phyloP scores from a whole-genome alignment of 2,329 filamentous ascomycete species.

The Aspergillus melleus region DNA sequence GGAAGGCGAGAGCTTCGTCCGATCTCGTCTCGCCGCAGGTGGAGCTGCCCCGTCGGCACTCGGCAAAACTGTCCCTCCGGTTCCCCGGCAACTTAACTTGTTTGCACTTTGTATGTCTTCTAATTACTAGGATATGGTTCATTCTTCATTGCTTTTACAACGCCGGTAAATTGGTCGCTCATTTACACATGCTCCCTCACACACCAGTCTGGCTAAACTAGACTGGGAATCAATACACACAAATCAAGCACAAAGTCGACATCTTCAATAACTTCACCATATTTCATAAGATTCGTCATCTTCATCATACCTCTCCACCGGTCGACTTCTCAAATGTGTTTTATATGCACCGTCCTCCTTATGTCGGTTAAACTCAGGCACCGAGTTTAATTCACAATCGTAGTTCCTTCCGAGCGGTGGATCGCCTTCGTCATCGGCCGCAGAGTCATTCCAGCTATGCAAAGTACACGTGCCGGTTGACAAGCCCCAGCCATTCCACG shows the following conservation, averaged over 20 bases:
- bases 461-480: conserved; percentile 73
- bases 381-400: conserved; percentile 58
- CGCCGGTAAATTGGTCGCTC: not conserved
- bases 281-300: conserved; percentile 9
- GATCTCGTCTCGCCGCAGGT: conserved; percentile 17
- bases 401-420: conserved; percentile 61
- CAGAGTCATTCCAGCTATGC: conserved; percentile 73
- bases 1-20: conserved; percentile 15
- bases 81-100: conserved; percentile 5
- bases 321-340: conserved; percentile 4
- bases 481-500: conserved; percentile 77
- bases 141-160: not conserved
- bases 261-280: conserved; percentile 1
- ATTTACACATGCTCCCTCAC: not conserved
- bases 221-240: not conserved
- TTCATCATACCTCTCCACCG: conserved; percentile 15
- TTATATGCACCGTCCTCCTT: conserved; percentile 16
- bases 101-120: not conserved
- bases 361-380: conserved; percentile 45
- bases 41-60: conserved; percentile 13
- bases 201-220: not conserved
- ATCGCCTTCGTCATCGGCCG: conserved; percentile 63
- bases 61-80: conserved; percentile 25
- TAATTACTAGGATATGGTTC: no score
- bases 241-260: not conserved